These are phyloP conservation scores for Sporothrix mexicana DNA, from an alignment of 2,329 filamentous ascomycete species.

Conservation along the genomic window DNA sequence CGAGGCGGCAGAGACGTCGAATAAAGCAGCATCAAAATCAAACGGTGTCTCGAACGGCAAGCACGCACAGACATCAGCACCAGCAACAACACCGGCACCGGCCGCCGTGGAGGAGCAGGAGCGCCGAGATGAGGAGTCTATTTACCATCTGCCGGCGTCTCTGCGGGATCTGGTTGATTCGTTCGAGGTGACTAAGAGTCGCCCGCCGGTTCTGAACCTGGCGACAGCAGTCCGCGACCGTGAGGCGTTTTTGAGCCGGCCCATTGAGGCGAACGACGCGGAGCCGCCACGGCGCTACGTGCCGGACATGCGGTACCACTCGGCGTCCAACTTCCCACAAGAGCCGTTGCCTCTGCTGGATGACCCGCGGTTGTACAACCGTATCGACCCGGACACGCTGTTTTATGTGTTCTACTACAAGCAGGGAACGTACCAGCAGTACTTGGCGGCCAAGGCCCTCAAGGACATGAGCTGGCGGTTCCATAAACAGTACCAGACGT, in stretches of 20 bases:
- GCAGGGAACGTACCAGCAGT: conserved; percentile 94
- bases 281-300: conserved; percentile 84
- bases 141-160: conserved; percentile 89
- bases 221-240: conserved; percentile 70
- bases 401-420: conserved; percentile 99
- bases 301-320: conserved; percentile 78
- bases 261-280: conserved; percentile 77
- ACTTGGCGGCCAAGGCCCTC: conserved; percentile 91
- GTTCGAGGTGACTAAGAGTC: conserved; percentile 81
- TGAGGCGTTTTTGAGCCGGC: conserved; percentile 68
- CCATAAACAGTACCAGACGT: conserved; percentile 99
- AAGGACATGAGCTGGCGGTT: conserved; percentile 99
- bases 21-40: conserved; percentile 6
- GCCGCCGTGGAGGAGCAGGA: conserved; percentile 50
- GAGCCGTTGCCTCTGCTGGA: conserved; percentile 92
- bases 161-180: conserved; percentile 90
- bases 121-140: conserved; percentile 72
- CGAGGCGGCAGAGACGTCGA: conserved; percentile 49
- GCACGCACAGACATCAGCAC: conserved; percentile 39
- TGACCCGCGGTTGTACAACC: conserved; percentile 82
- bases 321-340: conserved; percentile 83
- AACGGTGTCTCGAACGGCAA: conserved; percentile 54
- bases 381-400: conserved; percentile 92
- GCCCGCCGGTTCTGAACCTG: conserved; percentile 65
- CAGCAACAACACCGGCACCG: no score